Evolutionary conservation across 352 stramenopile genomes (phyloP).

Genomic region (Pythium periplocum): DNA sequence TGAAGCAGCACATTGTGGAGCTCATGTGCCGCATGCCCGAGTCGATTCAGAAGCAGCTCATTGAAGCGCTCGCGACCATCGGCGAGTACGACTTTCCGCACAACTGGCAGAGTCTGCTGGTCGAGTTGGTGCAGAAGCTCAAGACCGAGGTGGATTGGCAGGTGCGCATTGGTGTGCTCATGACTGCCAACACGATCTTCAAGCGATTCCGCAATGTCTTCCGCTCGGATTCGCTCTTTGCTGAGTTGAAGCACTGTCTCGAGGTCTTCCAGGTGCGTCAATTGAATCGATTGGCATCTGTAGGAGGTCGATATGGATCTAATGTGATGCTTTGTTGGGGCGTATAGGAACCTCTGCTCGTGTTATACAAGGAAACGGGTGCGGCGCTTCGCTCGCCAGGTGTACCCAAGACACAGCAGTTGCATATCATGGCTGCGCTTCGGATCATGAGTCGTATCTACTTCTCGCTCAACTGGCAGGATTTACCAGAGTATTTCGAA

Average conservation of each 20-base stretch:
- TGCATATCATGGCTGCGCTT: slow-evolving; percentile 76
- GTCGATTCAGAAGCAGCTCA: slow-evolving; percentile 93
- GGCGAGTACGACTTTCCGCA: slow-evolving; percentile 95
- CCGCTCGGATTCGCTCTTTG: slow-evolving; percentile 93
- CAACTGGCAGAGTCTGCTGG: slow-evolving; percentile 95
- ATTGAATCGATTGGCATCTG: background rate
- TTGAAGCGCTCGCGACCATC: slow-evolving; percentile 96
- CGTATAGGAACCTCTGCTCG: slow-evolving; percentile 46
- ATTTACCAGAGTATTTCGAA: slow-evolving; percentile 99
- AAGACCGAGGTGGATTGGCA: slow-evolving; percentile 82
- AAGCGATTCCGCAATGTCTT: slow-evolving; percentile 96
- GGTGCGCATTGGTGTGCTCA: slow-evolving; percentile 94
- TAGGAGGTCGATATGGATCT: background rate
- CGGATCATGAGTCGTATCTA: slow-evolving; percentile 96
- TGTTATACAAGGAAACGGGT: slow-evolving; percentile 75
- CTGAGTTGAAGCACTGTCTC: slow-evolving; percentile 95
- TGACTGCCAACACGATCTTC: slow-evolving; percentile 98
- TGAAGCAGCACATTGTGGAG: slow-evolving; percentile 98
- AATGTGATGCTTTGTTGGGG: too few species aligned
- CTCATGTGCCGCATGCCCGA: slow-evolving; percentile 97
- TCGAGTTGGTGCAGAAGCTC: slow-evolving; percentile 93
- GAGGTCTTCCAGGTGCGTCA: slow-evolving; percentile 73
- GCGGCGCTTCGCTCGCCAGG: slow-evolving; percentile 37
- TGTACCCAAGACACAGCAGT: slow-evolving; percentile 37
- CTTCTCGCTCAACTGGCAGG: slow-evolving; percentile 98